phyloP scores from a whole-genome alignment of 148 eudicot species.

The Vaccinium darrowii region DNA sequence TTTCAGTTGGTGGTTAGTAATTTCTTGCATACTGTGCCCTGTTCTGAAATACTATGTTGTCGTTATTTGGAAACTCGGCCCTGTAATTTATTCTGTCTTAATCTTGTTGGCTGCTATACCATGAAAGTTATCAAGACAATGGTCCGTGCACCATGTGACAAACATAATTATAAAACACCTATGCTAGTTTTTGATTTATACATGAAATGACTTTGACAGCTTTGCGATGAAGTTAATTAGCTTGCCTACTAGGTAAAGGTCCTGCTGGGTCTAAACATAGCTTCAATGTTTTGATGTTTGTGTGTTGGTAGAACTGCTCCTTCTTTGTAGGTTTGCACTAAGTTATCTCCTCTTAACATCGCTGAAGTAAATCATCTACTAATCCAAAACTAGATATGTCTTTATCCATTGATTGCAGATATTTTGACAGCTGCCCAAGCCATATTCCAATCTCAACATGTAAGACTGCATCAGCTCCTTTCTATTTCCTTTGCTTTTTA shows the following conservation, averaged over 20 bases:
- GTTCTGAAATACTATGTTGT: neutral
- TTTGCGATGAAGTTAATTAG: neutral
- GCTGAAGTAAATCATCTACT: conserved; percentile 2
- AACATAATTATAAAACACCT: neutral
- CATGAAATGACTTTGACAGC: neutral
- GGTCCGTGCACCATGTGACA: neutral
- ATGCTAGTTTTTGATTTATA: neutral
- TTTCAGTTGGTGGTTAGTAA: neutral
- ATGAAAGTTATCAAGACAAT: conserved; percentile 5
- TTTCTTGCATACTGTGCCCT: neutral
- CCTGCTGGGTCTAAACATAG: neutral
- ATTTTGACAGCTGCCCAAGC: conserved; percentile 75
- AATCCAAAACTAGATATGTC: neutral
- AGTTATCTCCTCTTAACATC: neutral
- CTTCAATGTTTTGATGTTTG: neutral
- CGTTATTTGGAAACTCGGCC: neutral
- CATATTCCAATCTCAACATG: conserved; percentile 66
- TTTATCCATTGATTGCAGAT: conserved; percentile 55
- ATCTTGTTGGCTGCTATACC: neutral
- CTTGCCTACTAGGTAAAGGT: neutral
- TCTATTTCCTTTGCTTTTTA: neutral
- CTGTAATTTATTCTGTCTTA: neutral
- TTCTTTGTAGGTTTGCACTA: conserved; percentile 2
- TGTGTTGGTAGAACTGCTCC: neutral
- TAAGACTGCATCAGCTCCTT: conserved; percentile 39